A percentile compares a stretch with the other conserved stretches of the same genome.
Evolutionary conservation across 345 rosid genomes (phyloP).

Genomic region (Acer campestre): DNA sequence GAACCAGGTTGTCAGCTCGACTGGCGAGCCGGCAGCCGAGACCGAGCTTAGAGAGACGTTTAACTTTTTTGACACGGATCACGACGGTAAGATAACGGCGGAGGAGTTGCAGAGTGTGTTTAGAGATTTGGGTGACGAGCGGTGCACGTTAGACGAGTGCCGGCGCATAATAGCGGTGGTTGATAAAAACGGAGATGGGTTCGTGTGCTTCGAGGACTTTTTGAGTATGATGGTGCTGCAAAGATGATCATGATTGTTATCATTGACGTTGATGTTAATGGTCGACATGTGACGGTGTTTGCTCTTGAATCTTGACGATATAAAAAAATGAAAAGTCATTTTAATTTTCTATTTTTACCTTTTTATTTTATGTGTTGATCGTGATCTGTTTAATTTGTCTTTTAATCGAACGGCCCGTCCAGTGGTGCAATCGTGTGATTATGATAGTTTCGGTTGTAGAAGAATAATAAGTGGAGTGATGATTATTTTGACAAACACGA

Average conservation of each 20-base stretch:
- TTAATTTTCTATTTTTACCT: neutral
- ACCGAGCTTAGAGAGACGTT: slow-evolving; percentile 78
- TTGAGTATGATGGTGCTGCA: slow-evolving; percentile 70
- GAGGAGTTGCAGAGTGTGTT: slow-evolving; percentile 65
- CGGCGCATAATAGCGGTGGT: slow-evolving; percentile 81
- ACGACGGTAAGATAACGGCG: slow-evolving; percentile 86
- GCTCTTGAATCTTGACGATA: neutral
- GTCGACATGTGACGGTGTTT: slow-evolving; percentile 29
- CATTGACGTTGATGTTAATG: neutral
- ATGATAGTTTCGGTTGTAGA: neutral
- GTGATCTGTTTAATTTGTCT: neutral
- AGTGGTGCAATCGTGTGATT: neutral
- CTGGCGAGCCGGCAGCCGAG: slow-evolving; percentile 47
- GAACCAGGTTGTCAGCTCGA: slow-evolving; percentile 46
- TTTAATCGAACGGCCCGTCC: slow-evolving; percentile 1
- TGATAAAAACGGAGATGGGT: slow-evolving; percentile 75
- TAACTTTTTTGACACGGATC: slow-evolving; percentile 75
- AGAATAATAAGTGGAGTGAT: neutral
- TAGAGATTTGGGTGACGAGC: slow-evolving; percentile 62
- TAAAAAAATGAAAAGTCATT: neutral
- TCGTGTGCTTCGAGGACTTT: slow-evolving; percentile 92
- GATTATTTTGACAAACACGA: neutral
- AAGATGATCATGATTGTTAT: slow-evolving; percentile 17
- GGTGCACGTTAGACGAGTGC: slow-evolving; percentile 91
- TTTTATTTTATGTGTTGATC: neutral